These are phyloP conservation scores for Coemansia sp. DNA, from an alignment of 192 early-diverging fungal genomes.

Conservation along the genomic window DNA sequence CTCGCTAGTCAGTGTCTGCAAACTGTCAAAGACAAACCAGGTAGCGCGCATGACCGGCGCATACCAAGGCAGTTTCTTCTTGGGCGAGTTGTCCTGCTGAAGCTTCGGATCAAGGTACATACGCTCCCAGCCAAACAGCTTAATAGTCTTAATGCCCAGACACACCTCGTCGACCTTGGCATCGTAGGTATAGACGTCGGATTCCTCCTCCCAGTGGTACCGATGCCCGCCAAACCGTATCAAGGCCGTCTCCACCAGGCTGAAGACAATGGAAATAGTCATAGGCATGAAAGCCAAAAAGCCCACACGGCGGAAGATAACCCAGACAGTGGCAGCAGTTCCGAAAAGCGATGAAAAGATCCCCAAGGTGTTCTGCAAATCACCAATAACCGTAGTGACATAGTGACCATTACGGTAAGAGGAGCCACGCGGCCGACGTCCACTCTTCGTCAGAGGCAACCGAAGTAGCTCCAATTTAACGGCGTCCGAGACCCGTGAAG, in stretches of 20 bases:
- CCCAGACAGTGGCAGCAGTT: conserved; percentile 4
- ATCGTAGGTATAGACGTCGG: conserved; percentile 3
- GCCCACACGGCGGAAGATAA: conserved; percentile 26
- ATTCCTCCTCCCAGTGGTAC: conserved; percentile 13
- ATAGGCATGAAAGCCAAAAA: conserved; percentile 28
- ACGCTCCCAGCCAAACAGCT: conserved; percentile 52
- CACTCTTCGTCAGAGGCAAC: conserved; percentile 19
- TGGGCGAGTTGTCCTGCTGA: conserved; percentile 5
- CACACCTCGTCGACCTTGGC: conserved; percentile 26
- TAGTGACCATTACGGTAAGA: not conserved
- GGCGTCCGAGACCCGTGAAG: conserved; percentile 13
- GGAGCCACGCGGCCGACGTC: conserved; percentile 3
- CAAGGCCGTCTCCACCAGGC: conserved; percentile 2
- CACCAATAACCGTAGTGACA: not conserved
- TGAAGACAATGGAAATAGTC: not conserved
- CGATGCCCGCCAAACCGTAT: conserved; percentile 13
- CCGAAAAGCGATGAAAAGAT: conserved; percentile 1
- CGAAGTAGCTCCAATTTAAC: conserved; percentile 38
- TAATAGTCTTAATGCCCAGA: conserved; percentile 32
- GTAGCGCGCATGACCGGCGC: conserved; percentile 21
- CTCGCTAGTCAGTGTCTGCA: conserved; percentile 11
- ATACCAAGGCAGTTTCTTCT: conserved; percentile 31
- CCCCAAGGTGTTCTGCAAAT: not conserved
- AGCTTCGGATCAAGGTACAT: conserved; percentile 35
- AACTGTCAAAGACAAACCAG: conserved; percentile 17